A percentile compares a stretch with the other conserved stretches of the same genome.
Conservation (phyloP, 208 protist genomes). For the Crithidia bombi region DNA sequence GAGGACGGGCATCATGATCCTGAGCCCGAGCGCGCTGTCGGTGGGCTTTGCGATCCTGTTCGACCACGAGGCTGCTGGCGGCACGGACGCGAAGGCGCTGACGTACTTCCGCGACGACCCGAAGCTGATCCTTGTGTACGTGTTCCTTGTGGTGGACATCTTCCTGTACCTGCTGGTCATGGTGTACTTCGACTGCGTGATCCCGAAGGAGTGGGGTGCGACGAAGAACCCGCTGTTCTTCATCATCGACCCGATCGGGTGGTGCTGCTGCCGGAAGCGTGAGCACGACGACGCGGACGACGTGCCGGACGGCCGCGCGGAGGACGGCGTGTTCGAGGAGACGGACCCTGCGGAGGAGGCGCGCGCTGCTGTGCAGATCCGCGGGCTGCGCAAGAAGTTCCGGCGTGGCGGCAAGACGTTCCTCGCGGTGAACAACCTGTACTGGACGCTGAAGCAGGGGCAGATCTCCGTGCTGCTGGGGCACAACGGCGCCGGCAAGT, state of each 20-base stretch:
- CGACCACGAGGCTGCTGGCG: slow-evolving; percentile 44
- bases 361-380: slow-evolving; percentile 26
- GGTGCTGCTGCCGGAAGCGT: slow-evolving; percentile 31
- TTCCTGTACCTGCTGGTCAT: slow-evolving; percentile 70
- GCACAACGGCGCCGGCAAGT: slow-evolving; percentile 89
- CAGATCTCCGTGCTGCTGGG: slow-evolving; percentile 83
- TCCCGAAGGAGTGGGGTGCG: slow-evolving; percentile 68
- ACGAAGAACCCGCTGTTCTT: slow-evolving; percentile 64
- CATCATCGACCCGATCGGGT: slow-evolving; percentile 42
- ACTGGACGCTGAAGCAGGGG: slow-evolving; percentile 53
- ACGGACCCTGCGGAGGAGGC: slow-evolving; percentile 27
- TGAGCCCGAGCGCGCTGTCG: slow-evolving; percentile 62
- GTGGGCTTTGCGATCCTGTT: slow-evolving; percentile 55
- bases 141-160: slow-evolving; percentile 50
- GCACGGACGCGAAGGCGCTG: slow-evolving; percentile 33
- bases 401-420: slow-evolving; percentile 49
- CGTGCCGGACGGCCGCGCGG: slow-evolving; percentile 37
- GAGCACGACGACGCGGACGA: slow-evolving; percentile 12
- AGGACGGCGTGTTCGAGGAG: slow-evolving; percentile 32
- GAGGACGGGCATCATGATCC: slow-evolving; percentile 39
- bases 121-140: slow-evolving; percentile 42
- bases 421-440: slow-evolving; percentile 74
- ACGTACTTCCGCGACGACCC: slow-evolving; percentile 46
- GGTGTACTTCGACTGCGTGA: slow-evolving; percentile 77
- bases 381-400: slow-evolving; percentile 46